Conservation (phyloP, 202 grass and related monocot genomes). For the Elaeis oleifera region DNA sequence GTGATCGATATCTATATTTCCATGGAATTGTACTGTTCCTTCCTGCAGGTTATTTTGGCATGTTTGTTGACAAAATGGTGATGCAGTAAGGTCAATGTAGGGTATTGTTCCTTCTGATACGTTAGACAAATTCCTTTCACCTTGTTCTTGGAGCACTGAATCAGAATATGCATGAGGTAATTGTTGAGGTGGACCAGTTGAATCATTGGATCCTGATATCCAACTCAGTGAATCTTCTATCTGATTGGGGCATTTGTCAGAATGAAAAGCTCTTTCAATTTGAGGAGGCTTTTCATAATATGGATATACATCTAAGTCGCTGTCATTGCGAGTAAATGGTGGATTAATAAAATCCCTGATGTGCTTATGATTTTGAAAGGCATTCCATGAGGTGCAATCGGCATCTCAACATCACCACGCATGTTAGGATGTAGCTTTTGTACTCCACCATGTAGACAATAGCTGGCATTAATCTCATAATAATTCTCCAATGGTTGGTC, state of each 20-base stretch:
- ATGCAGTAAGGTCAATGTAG: slow-evolving; percentile 6
- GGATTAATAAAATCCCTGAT: slow-evolving; percentile 26
- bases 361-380: slow-evolving; percentile 28
- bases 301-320: slow-evolving; percentile 28
- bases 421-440: slow-evolving; percentile 35
- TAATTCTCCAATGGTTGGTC: slow-evolving; percentile 27
- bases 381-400: slow-evolving; percentile 14
- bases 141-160: slow-evolving; percentile 40
- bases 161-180: slow-evolving; percentile 65
- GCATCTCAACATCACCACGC: slow-evolving; percentile 24
- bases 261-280: slow-evolving; percentile 35
- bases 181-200: slow-evolving; percentile 28
- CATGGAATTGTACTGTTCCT: slow-evolving; percentile 19
- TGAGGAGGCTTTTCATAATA: slow-evolving; percentile 32
- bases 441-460: slow-evolving; percentile 26
- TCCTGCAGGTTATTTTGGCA: slow-evolving; percentile 29
- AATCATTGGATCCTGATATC: slow-evolving; percentile 31
- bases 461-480: slow-evolving; percentile 27
- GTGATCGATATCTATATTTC: background rate
- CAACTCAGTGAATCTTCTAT: slow-evolving; percentile 3
- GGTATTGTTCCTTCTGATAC: slow-evolving; percentile 31
- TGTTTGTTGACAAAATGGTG: slow-evolving; percentile 34
- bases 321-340: slow-evolving; percentile 27
- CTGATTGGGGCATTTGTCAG: slow-evolving; percentile 36
- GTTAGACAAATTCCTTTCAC: slow-evolving; percentile 32